phyloP scores from a whole-genome alignment of 2,329 filamentous ascomycete genomes.

The Coniella lustricola region DNA sequence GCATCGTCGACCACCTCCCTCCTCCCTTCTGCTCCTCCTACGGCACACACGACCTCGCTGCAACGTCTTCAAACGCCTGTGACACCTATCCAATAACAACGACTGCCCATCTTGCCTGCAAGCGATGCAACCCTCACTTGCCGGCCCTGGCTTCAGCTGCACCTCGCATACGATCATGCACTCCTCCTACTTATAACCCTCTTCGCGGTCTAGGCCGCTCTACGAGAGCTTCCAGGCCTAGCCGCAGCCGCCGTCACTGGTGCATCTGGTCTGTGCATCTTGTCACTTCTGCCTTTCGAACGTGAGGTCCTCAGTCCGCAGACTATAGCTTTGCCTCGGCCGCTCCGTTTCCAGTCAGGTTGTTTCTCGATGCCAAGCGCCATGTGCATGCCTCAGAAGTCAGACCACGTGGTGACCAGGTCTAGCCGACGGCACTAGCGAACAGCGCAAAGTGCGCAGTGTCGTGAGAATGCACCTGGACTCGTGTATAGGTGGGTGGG shows the following conservation, averaged over 20 bases:
- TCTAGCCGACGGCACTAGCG: background rate
- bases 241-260: background rate
- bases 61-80: background rate
- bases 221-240: background rate
- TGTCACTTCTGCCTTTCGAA: background rate
- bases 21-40: background rate
- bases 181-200: too few relatives aligned
- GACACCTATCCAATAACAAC: background rate
- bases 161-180: background rate
- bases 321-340: background rate
- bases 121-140: background rate
- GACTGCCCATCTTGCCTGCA: background rate
- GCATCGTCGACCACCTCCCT: background rate
- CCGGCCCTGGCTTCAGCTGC: background rate
- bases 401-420: constrained; percentile 1
- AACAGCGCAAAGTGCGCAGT: background rate
- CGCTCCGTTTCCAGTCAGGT: background rate
- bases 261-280: background rate
- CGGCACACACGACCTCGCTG: background rate
- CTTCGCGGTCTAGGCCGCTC: background rate
- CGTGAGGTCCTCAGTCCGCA: background rate
- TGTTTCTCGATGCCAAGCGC: background rate
- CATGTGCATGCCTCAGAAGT: background rate
- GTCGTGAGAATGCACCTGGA: background rate
- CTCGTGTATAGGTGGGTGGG: background rate